phyloP scores from a whole-genome alignment of 192 early-diverging fungal species.

The Linnemannia hyalina region DNA sequence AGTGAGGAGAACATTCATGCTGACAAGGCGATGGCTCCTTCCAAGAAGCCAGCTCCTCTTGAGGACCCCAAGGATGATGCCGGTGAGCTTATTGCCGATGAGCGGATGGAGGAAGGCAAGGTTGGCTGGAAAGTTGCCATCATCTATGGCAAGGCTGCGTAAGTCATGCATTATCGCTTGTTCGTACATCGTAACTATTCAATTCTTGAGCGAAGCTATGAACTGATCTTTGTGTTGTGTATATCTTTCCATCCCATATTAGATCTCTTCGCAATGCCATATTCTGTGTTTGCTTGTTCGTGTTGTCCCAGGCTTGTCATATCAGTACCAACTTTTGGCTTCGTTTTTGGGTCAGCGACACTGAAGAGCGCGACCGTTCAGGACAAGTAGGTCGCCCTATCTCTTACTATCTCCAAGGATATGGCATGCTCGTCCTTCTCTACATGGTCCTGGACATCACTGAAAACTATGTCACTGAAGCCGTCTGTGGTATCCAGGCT shows the following conservation, averaged over 20 bases:
- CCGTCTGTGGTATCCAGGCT: constrained; percentile 50
- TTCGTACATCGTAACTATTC: not conserved
- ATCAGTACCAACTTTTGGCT: constrained; percentile 45
- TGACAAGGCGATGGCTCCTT: constrained; percentile 2
- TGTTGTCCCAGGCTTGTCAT: constrained; percentile 19
- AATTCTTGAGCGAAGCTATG: not conserved
- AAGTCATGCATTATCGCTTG: constrained; percentile 1
- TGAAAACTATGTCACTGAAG: constrained; percentile 24
- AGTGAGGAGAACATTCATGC: constrained; percentile 16
- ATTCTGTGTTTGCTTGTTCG: constrained; percentile 21
- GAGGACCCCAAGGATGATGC: constrained; percentile 11
- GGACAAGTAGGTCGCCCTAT: constrained; percentile 16
- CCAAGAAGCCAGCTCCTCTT: not conserved
- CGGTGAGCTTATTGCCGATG: constrained; percentile 77
- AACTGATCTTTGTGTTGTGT: constrained; percentile 47
- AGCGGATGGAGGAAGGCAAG: constrained; percentile 82
- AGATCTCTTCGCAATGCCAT: constrained; percentile 27
- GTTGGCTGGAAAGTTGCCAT: constrained; percentile 82
- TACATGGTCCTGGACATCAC: constrained; percentile 29
- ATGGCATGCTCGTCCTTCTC: constrained; percentile 18
- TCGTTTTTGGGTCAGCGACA: constrained; percentile 33
- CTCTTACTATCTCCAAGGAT: constrained; percentile 32
- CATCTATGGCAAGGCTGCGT: constrained; percentile 77
- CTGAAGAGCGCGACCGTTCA: constrained; percentile 8
- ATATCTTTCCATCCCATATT: constrained; percentile 7